Evolutionary conservation across 805 yeast species (phyloP).

Genomic region (Priceomyces haplophilus): DNA sequence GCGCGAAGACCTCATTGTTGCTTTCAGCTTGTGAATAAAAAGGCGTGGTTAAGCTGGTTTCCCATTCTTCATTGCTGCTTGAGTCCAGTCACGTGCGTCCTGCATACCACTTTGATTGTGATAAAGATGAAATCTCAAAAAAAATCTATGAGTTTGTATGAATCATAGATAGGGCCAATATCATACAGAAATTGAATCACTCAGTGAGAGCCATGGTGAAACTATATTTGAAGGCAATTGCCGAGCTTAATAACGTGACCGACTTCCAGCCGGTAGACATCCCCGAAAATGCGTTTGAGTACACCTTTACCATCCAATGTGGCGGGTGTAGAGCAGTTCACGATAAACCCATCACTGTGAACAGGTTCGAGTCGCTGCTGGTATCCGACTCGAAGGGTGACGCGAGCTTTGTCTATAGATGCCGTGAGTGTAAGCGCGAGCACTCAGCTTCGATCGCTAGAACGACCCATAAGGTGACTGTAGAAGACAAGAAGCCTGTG

Average conservation of each 20-base stretch:
- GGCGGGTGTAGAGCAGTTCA: constrained; percentile 77
- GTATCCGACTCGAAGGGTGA: constrained; percentile 73
- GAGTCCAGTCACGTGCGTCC: no score
- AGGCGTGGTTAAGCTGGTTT: no score
- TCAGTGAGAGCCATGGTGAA: constrained; percentile 36
- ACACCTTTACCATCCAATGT: constrained; percentile 71
- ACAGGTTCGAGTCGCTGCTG: constrained; percentile 62
- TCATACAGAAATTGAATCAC: no score
- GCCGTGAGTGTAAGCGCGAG: constrained; percentile 58
- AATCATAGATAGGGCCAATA: no score
- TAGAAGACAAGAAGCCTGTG: constrained; percentile 38
- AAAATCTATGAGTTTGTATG: no score
- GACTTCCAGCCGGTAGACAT: constrained; percentile 60
- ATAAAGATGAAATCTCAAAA: no score
- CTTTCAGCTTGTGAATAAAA: no score
- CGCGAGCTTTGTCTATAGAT: constrained; percentile 77
- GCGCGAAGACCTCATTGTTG: no score
- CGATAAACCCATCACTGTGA: constrained; percentile 65
- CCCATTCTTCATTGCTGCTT: no score
- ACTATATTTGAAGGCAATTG: constrained; percentile 37
- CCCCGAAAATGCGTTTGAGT: constrained; percentile 62
- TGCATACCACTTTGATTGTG: no score
- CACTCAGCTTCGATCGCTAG: constrained; percentile 34
- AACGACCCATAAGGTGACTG: constrained; percentile 29
- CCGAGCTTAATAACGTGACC: constrained; percentile 53